phyloP scores from a whole-genome alignment of 2,329 filamentous ascomycete genomes.

The Biscogniauxia mediterranea region DNA sequence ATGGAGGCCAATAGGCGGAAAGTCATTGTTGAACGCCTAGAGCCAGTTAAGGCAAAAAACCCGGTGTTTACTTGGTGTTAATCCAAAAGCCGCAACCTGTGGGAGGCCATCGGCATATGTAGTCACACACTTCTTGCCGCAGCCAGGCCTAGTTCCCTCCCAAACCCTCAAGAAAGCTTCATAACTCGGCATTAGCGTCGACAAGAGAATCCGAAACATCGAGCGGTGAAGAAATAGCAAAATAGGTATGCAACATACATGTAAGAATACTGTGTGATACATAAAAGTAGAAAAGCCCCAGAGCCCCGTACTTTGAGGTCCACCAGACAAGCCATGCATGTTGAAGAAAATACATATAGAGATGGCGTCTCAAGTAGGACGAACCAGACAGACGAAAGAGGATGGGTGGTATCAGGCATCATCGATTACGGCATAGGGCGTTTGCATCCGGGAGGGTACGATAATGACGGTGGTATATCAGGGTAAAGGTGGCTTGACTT shows the following conservation, averaged over 20 bases:
- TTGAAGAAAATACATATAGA: background rate
- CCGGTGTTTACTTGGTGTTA: conserved; percentile 98
- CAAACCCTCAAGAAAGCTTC: background rate
- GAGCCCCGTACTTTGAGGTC: background rate
- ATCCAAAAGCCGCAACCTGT: conserved; percentile 12
- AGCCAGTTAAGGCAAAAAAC: conserved; percentile 92
- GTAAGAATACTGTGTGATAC: background rate
- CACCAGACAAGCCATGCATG: background rate
- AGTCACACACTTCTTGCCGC: background rate
- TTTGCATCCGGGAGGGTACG: background rate
- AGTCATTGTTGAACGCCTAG: conserved; percentile 93
- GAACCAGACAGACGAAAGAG: background rate
- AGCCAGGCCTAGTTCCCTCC: background rate
- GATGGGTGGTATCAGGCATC: background rate
- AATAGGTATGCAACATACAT: background rate
- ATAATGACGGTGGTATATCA: background rate
- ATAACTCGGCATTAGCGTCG: background rate
- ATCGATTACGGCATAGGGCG: background rate
- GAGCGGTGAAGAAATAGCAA: background rate
- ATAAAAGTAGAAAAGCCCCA: background rate
- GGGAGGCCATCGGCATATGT: background rate
- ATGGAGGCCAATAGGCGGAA: conserved; percentile 89
- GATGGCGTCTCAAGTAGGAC: background rate
- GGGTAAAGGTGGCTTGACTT: background rate
- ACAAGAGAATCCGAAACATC: background rate